Percentiles rank a stretch among this genome's conserved stretches.
These are phyloP conservation scores for Sicyos edulis DNA, from an alignment of 306 rosid species.

Conservation along the genomic window DNA sequence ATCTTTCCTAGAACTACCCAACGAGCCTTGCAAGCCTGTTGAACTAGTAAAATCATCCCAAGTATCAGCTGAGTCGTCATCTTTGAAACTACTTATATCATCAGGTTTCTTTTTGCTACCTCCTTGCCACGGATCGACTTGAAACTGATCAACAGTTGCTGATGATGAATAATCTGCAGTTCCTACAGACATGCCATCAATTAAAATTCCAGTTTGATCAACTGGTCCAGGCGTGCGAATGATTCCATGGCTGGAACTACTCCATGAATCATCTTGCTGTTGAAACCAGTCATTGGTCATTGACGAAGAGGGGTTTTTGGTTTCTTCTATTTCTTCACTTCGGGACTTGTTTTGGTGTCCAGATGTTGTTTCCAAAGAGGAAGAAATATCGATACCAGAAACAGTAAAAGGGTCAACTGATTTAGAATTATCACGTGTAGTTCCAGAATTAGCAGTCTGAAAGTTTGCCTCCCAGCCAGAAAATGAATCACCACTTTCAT, in stretches of 20 bases:
- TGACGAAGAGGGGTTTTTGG: constrained; percentile 38
- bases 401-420: constrained; percentile 35
- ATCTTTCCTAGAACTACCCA: constrained; percentile 36
- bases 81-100: constrained; percentile 26
- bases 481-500: constrained; percentile 42
- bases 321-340: constrained; percentile 30
- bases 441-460: constrained; percentile 44
- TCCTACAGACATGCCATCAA: constrained; percentile 28
- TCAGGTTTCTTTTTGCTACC: constrained; percentile 33
- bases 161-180: constrained; percentile 30
- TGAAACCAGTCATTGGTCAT: constrained; percentile 45
- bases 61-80: constrained; percentile 38
- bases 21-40: constrained; percentile 35
- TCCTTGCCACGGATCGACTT: constrained; percentile 41
- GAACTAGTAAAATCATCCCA: constrained; percentile 58
- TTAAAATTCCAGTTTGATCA: constrained; percentile 29
- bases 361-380: constrained; percentile 33
- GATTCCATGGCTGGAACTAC: constrained; percentile 34
- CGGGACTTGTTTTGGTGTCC: constrained; percentile 33
- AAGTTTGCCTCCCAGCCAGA: constrained; percentile 73
- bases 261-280: constrained; percentile 38
- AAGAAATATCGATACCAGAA: constrained; percentile 38
- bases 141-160: constrained; percentile 40
- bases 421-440: constrained; percentile 31
- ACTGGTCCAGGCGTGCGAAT: constrained; percentile 35